Evolutionary conservation across 2,329 filamentous ascomycete genomes (phyloP).

Genomic region (Colletotrichum horii): DNA sequence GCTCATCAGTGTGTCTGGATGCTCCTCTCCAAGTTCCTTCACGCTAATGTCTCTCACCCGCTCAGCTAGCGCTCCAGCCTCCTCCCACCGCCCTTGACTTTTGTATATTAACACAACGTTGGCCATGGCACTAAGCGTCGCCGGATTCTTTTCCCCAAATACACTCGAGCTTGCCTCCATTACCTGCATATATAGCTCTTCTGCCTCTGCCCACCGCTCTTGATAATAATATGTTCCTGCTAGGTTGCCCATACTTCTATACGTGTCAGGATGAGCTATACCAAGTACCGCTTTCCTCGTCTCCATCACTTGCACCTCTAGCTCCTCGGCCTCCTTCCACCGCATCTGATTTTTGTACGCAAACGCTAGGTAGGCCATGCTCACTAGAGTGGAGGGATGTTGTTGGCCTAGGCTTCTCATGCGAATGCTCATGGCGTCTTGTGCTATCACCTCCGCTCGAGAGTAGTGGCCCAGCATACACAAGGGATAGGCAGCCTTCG

Average conservation of each 20-base stretch:
- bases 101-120: fast-evolving
- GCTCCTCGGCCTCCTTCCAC: not conserved
- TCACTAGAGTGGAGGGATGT: fast-evolving
- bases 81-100: not conserved
- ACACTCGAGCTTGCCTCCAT: not conserved
- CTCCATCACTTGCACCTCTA: not conserved
- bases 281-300: not conserved
- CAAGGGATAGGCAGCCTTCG: slow-evolving; percentile 10
- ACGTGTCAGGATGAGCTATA: not conserved
- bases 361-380: fast-evolving
- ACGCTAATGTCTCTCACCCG: not conserved
- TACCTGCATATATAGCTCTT: not conserved
- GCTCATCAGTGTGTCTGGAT: not conserved
- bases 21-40: not conserved
- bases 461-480: not conserved
- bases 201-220: not conserved
- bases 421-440: not conserved
- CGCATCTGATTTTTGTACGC: fast-evolving
- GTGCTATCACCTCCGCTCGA: not conserved
- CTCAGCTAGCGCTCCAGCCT: not conserved
- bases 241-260: not conserved
- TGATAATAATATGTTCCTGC: not conserved
- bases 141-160: not conserved
- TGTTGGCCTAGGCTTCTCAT: not conserved
- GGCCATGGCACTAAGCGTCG: fast-evolving